Base-by-base conservation (phyloP, 2,329 filamentous ascomycete species). In the Coniochaeta ligniaria region DNA sequence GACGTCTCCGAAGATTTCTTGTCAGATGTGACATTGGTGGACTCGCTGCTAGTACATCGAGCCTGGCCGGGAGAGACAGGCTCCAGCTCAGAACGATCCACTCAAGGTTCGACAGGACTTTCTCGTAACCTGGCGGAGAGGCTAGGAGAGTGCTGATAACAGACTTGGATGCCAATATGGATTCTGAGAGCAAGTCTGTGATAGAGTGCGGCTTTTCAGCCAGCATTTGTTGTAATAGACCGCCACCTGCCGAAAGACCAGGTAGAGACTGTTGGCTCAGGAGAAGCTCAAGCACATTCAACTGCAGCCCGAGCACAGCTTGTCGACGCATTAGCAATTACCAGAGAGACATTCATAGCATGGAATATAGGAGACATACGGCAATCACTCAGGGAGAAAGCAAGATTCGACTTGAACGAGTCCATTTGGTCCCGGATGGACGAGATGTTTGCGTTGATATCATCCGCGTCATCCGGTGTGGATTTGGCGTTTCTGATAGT, bases 41-140 rank as follows among this genome's bases (percentile, higher is more conserved):
- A 14, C 70, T 66, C 2, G 66, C 65, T 0, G 70, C 70, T 1
- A 72, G 59, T 5, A 73, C 65, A 41, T 73, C 71, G n/a, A 73
- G 64, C 3, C 71, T 64, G 8, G 69, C 69, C 0, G 69, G 65
- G 0, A 73, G 57, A 0, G 71, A 72, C 0, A 71, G 63, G 2
- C 67, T 69, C 20, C 71, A 73, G 31, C 73, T 69, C 0, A 73
- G 41, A 61, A 68, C 70, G 35, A 73, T 66, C 71, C 71, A 73
- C 12, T 67, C 67, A 0, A 70, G 66, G 20, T 73, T 73, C 3
- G 69, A 66, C 38, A 73, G 65, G 1, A 62, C 60, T 0, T 64
- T 62, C 57, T 73, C 70, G 33, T 70, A 69, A 1, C 67, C 69
- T 16, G 63, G 62, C 0, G 70, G 67, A 1, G 72, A 64, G 0